Evolutionary conservation across 2,329 filamentous ascomycete genomes (phyloP), one percentile per base, ranked within the genome.

Genomic region (Pseudocercospora fijiensis): DNA sequence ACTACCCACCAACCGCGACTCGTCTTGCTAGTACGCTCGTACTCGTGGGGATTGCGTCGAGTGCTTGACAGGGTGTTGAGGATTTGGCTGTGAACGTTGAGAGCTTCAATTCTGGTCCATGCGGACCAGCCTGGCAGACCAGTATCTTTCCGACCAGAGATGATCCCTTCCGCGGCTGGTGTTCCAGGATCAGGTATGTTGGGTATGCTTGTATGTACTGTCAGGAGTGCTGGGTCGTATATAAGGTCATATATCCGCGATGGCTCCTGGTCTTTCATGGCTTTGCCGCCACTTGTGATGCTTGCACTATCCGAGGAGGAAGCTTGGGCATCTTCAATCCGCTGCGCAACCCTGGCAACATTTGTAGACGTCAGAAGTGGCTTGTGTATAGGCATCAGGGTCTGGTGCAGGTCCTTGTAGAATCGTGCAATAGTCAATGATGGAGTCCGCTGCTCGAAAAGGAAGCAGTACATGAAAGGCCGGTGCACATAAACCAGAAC

Each of bases 381-480:
- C 58, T 78, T 78, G 66, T 82, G 79, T 1, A 83, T 76, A 0
- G 81, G 79, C 2, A 74, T 74, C 64, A 87, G 72, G 73, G 83
- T 85, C 22, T 78, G 79, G 66, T 86, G 82, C 3, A 87, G 70
- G 61, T 81, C 77, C 57, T 76, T 76, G 72, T 82, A 83, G 72
- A 83, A 82, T 10, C 74, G 72, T 2, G 77, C 69, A 7, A 80
- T 75, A 37, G 71, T 74, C 18, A 84, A 73, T 1, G 86, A 84
- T 60, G 85, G 81, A 6, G 88, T 88, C 53, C 82, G 81, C 47
- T 84, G 78, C 55, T 84, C 78, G 75, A 94, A 94, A 3, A 95
- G 79, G 65, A 95, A 88, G 1, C 88, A 85, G 74, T 90, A 93
- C 55, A 94, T 84, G 76, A 94, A 94, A 0, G 91, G 91, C 24